phyloP scores from a whole-genome alignment of 371 early-diverging fungal species.

The Capillidium heterosporum region DNA sequence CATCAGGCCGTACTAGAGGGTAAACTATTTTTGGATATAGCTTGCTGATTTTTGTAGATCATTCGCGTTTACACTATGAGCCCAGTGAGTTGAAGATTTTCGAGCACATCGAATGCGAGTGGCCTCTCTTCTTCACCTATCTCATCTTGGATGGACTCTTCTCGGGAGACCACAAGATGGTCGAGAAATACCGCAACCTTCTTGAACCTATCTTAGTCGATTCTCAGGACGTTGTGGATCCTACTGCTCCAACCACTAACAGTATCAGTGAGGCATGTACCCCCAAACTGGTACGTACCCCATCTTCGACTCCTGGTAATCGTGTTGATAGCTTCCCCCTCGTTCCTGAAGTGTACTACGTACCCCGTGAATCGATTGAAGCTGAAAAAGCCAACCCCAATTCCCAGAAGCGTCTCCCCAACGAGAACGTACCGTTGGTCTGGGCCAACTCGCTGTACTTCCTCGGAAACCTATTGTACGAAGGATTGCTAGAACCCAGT shows the following conservation, averaged over 20 bases:
- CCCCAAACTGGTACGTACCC: slow-evolving; percentile 13
- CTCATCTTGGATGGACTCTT: slow-evolving; percentile 70
- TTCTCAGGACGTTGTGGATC: slow-evolving; percentile 15
- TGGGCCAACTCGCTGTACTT: slow-evolving; percentile 79
- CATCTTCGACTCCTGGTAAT: slow-evolving; percentile 11
- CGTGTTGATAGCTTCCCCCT: slow-evolving; percentile 24
- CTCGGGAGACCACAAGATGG: slow-evolving; percentile 40
- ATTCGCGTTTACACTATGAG: slow-evolving; percentile 59
- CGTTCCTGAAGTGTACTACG: slow-evolving; percentile 69
- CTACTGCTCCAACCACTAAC: no score
- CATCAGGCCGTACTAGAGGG: slow-evolving; percentile 67
- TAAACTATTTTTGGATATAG: slow-evolving; percentile 2
- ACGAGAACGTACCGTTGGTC: slow-evolving; percentile 75
- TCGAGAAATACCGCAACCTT: slow-evolving; percentile 43
- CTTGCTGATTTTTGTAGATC: slow-evolving; percentile 20
- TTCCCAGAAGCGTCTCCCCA: slow-evolving; percentile 58
- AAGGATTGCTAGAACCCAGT: slow-evolving; percentile 51
- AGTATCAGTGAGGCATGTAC: slow-evolving; percentile 18
- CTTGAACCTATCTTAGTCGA: slow-evolving; percentile 52
- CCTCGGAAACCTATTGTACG: slow-evolving; percentile 57
- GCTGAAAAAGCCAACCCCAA: slow-evolving; percentile 54
- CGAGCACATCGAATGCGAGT: slow-evolving; percentile 75
- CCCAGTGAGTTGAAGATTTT: slow-evolving; percentile 72
- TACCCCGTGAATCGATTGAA: slow-evolving; percentile 48
- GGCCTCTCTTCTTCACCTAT: slow-evolving; percentile 85